phyloP scores from a whole-genome alignment of 2,329 filamentous ascomycete species.

The Hypoxylon sp. region DNA sequence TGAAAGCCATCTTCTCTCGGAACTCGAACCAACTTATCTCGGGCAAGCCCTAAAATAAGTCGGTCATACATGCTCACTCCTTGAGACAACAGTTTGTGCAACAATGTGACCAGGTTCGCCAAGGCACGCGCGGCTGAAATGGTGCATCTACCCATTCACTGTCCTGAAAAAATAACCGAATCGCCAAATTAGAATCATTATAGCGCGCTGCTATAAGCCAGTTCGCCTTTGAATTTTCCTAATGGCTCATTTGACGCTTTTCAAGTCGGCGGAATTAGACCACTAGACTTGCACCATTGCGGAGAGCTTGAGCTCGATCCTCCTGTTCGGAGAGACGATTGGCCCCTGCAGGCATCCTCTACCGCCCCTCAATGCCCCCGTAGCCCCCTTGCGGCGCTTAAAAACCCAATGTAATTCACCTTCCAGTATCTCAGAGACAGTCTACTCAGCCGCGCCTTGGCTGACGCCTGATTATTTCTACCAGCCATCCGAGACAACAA shows the following conservation, averaged over 20 bases:
- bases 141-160: constrained; percentile 7
- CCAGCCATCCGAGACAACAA: constrained; percentile 33
- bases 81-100: constrained; percentile 14
- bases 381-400: constrained; percentile 37
- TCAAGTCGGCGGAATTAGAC: constrained; percentile 23
- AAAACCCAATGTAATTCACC: constrained; percentile 20
- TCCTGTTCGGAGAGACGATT: constrained; percentile 31
- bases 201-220: constrained; percentile 7
- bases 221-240: constrained; percentile 28
- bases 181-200: constrained; percentile 15
- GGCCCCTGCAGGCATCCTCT: constrained; percentile 26
- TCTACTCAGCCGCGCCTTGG: constrained; percentile 39
- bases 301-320: constrained; percentile 21
- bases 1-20: background rate
- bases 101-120: background rate
- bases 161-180: constrained; percentile 27
- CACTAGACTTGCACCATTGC: constrained; percentile 13
- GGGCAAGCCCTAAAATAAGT: constrained; percentile 16
- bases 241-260: constrained; percentile 39
- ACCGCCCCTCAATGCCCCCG: background rate
- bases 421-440: constrained; percentile 10
- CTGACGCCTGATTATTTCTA: constrained; percentile 14
- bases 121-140: constrained; percentile 31
- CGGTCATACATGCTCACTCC: constrained; percentile 10
- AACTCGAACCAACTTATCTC: constrained; percentile 5